Conservation (phyloP, 495 filamentous ascomycete species). For the Neurospora sublineolata region DNA sequence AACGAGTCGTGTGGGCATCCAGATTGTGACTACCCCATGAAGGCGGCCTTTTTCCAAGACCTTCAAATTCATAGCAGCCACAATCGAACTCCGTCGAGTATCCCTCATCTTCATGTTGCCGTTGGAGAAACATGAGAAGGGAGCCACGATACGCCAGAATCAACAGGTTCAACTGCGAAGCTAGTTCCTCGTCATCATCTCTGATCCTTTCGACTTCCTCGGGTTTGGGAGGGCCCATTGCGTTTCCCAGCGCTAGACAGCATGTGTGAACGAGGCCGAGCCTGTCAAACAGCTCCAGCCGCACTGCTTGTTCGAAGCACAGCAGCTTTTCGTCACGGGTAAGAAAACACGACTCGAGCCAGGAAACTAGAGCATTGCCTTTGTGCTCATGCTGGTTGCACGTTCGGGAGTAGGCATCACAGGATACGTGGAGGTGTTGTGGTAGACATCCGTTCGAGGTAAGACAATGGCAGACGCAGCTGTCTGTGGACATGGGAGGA, state of each 20-base stretch:
- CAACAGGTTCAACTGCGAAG: neutral
- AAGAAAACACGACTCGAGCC: neutral
- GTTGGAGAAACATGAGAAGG: neutral
- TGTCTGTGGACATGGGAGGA: neutral
- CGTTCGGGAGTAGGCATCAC: accelerated
- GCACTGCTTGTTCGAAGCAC: neutral
- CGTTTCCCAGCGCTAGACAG: neutral
- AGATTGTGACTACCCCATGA: neutral
- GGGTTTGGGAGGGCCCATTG: neutral
- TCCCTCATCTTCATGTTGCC: neutral
- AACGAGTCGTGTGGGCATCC: neutral
- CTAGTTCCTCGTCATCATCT: neutral
- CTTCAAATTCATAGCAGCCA: neutral
- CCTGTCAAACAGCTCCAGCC: neutral
- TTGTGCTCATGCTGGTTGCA: neutral
- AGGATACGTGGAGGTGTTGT: neutral
- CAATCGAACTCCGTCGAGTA: neutral
- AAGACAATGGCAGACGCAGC: neutral
- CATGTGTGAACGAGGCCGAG: neutral
- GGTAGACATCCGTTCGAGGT: neutral
- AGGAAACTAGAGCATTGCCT: neutral
- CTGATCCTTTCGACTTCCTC: neutral
- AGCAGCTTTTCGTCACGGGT: neutral
- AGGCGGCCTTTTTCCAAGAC: neutral
- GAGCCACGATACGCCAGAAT: neutral